Base-by-base conservation (phyloP, 352 stramenopile genomes). In the Phytopythium vexans region DNA sequence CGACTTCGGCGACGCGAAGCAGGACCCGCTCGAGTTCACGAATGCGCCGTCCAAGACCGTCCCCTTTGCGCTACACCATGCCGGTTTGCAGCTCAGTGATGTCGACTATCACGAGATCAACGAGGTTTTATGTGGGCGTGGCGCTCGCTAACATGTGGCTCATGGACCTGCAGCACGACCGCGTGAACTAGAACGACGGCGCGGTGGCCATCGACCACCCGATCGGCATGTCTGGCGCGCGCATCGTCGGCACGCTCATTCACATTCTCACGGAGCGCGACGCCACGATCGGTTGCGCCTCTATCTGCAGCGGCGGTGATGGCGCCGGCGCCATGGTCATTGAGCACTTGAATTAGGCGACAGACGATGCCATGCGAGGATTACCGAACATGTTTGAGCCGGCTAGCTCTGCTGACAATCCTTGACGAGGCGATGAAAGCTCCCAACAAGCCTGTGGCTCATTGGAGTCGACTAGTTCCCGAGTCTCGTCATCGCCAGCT, bases 51-150 rank as follows among this genome's bases (percentile, higher is more conserved):
- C 94, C 1, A 88, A 97, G 62, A 97, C 96, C 4, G 87, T 99
- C 49, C 96, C 96, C 6, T 44, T 92, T 34, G 96, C 97, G 14
- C 68, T 99, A 16, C 49, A 91, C 53, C 77, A 96, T 58, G 96
- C 97, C 1, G 94, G 93, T 33, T 51, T 99, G 38, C 69, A 82
- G 47, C 46, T 97, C 10, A 85, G 67, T 32, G 97, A 99, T 70
- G 83, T 99, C 16, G 95, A 99, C 51, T 99, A 96, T 73, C 92
- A 98, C 68, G 97, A 99, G 81, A 98, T 99, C 68, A 99, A 99
- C 72, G 97, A 99, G 69, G 97, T 97, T 15, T 99, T 99, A n/a
- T 71, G 90, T 94, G 10, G 96, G 99, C 31, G 97, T 99, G 15
- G 82, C 92, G 5, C 69, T 99, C 32, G 95, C 89, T 31, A 99